A percentile compares a stretch with the other conserved stretches of the same genome.
phyloP scores from a whole-genome alignment of 495 filamentous ascomycete genomes.

The Staphylotrichum tortipilum region DNA sequence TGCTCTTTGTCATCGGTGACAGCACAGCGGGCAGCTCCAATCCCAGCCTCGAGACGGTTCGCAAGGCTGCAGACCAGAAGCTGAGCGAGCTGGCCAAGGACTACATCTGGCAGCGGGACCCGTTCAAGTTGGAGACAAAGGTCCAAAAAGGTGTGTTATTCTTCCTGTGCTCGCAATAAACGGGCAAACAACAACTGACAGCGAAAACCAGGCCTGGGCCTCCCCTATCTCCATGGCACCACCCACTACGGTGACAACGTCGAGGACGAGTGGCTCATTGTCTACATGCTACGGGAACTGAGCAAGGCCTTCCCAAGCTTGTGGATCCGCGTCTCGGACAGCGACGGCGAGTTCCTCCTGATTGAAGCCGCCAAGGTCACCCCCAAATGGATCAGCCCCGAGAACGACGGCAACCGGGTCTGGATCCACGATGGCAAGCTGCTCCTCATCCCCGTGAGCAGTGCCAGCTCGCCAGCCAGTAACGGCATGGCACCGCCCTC shows the following conservation, averaged over 20 bases:
- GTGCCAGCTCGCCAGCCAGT: conserved; percentile 1
- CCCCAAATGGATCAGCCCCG: conserved; percentile 86
- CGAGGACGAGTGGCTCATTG: conserved; percentile 95
- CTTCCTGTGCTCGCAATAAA: background rate
- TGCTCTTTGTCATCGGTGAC: conserved; percentile 60
- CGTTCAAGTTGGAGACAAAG: conserved; percentile 50
- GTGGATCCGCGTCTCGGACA: conserved; percentile 77
- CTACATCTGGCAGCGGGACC: conserved; percentile 93
- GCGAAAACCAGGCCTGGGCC: conserved; percentile 19
- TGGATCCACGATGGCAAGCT: conserved; percentile 73
- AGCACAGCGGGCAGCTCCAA: conserved; percentile 38
- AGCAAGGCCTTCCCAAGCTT: conserved; percentile 62
- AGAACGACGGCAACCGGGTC: conserved; percentile 75
- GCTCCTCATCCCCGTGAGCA: conserved; percentile 54
- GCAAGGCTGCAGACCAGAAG: conserved; percentile 56
- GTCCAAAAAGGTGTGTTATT: conserved; percentile 49
- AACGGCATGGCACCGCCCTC: conserved; percentile 19
- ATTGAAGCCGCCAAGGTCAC: conserved; percentile 86
- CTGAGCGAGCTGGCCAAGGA: conserved; percentile 57
- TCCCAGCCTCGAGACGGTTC: conserved; percentile 57
- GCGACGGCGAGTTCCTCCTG: conserved; percentile 90
- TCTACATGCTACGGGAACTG: conserved; percentile 79
- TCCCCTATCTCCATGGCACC: conserved; percentile 53
- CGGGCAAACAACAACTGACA: background rate
- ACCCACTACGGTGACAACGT: conserved; percentile 89